Conservation (phyloP, 2,329 filamentous ascomycete genomes). For the Botrytis fabae region DNA sequence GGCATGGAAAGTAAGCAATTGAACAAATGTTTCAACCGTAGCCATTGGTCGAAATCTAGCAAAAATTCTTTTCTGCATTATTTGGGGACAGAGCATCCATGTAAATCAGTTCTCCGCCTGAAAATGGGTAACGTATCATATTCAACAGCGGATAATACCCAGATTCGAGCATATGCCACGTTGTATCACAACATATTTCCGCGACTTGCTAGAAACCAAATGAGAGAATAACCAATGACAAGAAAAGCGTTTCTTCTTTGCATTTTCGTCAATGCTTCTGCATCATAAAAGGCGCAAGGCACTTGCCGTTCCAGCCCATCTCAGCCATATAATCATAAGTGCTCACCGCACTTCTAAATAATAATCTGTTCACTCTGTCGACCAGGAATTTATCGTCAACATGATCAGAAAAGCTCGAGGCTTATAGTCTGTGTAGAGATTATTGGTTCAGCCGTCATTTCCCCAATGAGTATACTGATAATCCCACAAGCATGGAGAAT, state of each 20-base stretch:
- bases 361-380: neutral
- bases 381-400: neutral
- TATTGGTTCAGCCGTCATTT: neutral
- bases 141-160: neutral
- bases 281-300: constrained; percentile 2
- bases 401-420: neutral
- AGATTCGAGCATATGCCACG: neutral
- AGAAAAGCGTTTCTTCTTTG: neutral
- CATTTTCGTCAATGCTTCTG: neutral
- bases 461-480: neutral
- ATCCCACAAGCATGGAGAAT: neutral
- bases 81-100: neutral
- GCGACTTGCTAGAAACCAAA: neutral
- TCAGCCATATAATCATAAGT: neutral
- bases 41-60: neutral
- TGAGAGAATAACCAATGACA: neutral
- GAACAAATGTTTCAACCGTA: constrained; percentile 5
- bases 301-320: constrained; percentile 13
- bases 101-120: neutral
- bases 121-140: constrained; percentile 15
- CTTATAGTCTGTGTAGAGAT: neutral
- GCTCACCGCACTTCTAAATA: constrained; percentile 11
- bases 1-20: neutral
- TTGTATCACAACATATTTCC: neutral
- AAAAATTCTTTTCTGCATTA: neutral